Evolutionary conservation across 495 filamentous ascomycete genomes (phyloP).

Genomic region (Penicillium manginii): DNA sequence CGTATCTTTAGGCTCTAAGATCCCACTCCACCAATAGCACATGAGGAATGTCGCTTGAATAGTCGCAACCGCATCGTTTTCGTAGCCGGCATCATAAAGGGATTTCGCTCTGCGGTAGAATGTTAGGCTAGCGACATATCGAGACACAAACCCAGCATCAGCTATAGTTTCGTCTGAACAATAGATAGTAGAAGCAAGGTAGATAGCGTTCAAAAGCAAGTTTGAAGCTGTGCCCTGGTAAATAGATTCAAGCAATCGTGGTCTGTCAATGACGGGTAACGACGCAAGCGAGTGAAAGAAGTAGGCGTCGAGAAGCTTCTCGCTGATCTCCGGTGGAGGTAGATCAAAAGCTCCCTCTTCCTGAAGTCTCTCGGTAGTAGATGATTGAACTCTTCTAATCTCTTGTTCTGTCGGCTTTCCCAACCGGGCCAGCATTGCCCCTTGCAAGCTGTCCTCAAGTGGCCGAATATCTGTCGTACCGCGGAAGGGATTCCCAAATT

Average conservation of each 20-base stretch:
- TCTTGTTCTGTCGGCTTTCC: neutral
- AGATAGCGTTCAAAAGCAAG: slow-evolving; percentile 21
- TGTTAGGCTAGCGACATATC: slow-evolving; percentile 28
- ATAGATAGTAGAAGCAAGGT: slow-evolving; percentile 18
- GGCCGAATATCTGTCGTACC: slow-evolving; percentile 10
- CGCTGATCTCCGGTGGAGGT: slow-evolving; percentile 12
- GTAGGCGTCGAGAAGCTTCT: slow-evolving; percentile 14
- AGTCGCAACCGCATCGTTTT: slow-evolving; percentile 24
- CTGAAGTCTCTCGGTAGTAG: slow-evolving; percentile 3
- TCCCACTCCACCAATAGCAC: slow-evolving; percentile 28
- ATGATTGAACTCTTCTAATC: neutral
- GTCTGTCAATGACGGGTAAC: slow-evolving; percentile 19
- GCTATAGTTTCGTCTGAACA: slow-evolving; percentile 19
- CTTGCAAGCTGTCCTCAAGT: slow-evolving; percentile 20
- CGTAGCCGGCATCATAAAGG: slow-evolving; percentile 31
- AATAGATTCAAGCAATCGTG: slow-evolving; percentile 6
- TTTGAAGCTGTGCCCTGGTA: slow-evolving; percentile 11
- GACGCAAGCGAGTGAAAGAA: slow-evolving; percentile 17
- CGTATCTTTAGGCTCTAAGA: slow-evolving; percentile 26
- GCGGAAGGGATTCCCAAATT: slow-evolving; percentile 22
- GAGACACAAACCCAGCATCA: slow-evolving; percentile 25
- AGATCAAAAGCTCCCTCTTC: slow-evolving; percentile 16
- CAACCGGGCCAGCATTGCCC: slow-evolving; percentile 7
- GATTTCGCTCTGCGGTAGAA: slow-evolving; percentile 28
- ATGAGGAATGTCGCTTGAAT: slow-evolving; percentile 27